A percentile compares a stretch with the other conserved stretches of the same genome.
Evolutionary conservation across 352 stramenopile species (phyloP).

Genomic region (Phytopythium ostracodes): DNA sequence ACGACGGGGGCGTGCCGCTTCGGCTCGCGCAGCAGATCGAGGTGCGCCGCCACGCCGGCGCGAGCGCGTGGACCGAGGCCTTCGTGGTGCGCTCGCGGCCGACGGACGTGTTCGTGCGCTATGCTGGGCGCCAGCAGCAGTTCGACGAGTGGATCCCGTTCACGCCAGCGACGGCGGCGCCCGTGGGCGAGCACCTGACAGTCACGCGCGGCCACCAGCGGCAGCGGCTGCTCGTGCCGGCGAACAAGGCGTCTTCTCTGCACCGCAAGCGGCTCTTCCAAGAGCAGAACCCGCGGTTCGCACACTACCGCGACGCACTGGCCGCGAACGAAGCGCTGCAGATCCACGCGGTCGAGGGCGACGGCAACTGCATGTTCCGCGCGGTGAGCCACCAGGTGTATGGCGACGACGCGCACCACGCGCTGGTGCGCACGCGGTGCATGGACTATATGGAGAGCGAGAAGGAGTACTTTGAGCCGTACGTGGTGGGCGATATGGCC

Average conservation of each 20-base stretch:
- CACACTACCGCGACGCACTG: slow-evolving; percentile 64
- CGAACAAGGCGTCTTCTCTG: slow-evolving; percentile 31
- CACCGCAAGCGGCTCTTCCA: slow-evolving; percentile 57
- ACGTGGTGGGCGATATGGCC: slow-evolving; percentile 83
- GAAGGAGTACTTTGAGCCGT: slow-evolving; percentile 91
- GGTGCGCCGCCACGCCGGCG: slow-evolving; percentile 38
- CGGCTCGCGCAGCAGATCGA: slow-evolving; percentile 68
- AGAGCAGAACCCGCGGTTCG: slow-evolving; percentile 67
- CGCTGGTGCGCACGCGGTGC: slow-evolving; percentile 83
- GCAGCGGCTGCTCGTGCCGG: slow-evolving; percentile 38
- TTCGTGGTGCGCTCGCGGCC: slow-evolving; percentile 42
- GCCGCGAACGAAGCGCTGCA: slow-evolving; percentile 27
- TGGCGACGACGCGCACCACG: slow-evolving; percentile 89
- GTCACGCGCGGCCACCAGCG: slow-evolving; percentile 18
- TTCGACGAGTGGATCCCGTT: slow-evolving; percentile 76
- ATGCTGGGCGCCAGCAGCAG: slow-evolving; percentile 56
- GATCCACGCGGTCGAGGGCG: slow-evolving; percentile 82
- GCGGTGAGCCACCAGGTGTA: slow-evolving; percentile 96
- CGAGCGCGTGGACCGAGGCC: slow-evolving; percentile 58
- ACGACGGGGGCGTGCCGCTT: slow-evolving; percentile 47
- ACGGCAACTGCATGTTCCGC: slow-evolving; percentile 98
- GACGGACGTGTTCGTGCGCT: slow-evolving; percentile 55
- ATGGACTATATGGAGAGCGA: slow-evolving; percentile 96
- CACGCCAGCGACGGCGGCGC: slow-evolving; percentile 46
- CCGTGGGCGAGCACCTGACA: slow-evolving; percentile 55